Evolutionary conservation across 805 yeast genomes (phyloP), one percentile per base, ranked within the genome.

Genomic region (Candida boleticola): DNA sequence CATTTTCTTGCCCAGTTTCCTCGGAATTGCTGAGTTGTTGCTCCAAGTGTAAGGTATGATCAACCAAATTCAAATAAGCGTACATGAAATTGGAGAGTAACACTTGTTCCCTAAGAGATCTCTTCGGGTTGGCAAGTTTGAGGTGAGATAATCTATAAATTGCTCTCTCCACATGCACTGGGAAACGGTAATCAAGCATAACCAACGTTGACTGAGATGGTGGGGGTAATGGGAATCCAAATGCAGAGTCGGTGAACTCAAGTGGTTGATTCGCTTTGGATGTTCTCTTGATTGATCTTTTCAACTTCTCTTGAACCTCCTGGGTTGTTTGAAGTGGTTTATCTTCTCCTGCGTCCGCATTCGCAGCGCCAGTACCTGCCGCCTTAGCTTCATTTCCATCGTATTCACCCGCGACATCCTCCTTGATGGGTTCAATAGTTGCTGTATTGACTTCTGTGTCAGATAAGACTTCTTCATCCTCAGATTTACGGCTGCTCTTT

Each of bases 71-170:
- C 71, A 93, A 75, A 63, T 93, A 93, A 0, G 97, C 92, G 59
- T 93, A 93, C 99, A 93, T 93, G 77, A 93, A 93, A 61, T 93
- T 93, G 45, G 97, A 88, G 49, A 93, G 66, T 38, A 93, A 62
- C 1, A 93, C 99, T 60, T 93, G 99, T 60, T 93, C 97, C 29
- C 89, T 75, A 47, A 93, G 67, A 22, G 95, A 93, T 45, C 98
- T 72, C 57, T 89, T 85, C 1, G 98, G 92, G 62, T 93, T 95
- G 20, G 98, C 96, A 49, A 93, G 73, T 61, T 93, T 93, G 59
- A 93, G 68, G 63, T 93, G 99, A 40, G 96, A 86, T 42, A 93
- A 71, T 43, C 99, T 71, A 63, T 93, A 93, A 39, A 93, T 86
- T 0, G 99, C 99, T 31, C 99, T 75, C 63, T 93, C 99, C 34